phyloP scores from a whole-genome alignment of 2,329 filamentous ascomycete species.

The Whalleya microplaca region DNA sequence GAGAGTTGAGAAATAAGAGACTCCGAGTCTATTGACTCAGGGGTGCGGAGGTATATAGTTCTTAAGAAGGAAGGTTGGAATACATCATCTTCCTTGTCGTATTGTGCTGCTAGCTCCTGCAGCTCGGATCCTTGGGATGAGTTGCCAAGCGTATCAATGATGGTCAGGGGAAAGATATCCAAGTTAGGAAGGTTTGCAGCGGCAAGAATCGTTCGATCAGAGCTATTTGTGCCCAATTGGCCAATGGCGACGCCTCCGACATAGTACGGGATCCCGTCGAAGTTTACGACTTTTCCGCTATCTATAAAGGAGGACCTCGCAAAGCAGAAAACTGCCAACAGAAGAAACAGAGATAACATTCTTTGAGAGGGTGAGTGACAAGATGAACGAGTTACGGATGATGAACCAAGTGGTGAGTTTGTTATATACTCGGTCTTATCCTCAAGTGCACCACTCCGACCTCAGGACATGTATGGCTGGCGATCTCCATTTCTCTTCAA shows the following conservation, averaged over 20 bases:
- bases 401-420: too few species aligned
- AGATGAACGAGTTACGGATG: not conserved
- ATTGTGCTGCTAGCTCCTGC: not conserved
- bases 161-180: not conserved
- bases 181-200: not conserved
- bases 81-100: constrained; percentile 3
- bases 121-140: not conserved
- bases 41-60: constrained; percentile 1
- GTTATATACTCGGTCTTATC: too few species aligned
- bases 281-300: not conserved
- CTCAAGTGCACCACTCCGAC: too few species aligned
- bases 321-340: not conserved
- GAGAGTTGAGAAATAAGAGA: not conserved
- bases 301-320: not conserved
- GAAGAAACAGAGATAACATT: not conserved
- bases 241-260: not conserved
- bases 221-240: not conserved
- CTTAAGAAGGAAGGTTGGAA: constrained; percentile 1
- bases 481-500: too few species aligned
- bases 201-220: not conserved
- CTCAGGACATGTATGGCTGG: too few species aligned
- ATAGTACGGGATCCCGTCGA: constrained; percentile 2
- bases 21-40: not conserved
- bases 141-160: not conserved
- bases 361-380: not conserved